Conservation (phyloP, 371 early-diverging fungal species). For the Mucor lusitanicus region DNA sequence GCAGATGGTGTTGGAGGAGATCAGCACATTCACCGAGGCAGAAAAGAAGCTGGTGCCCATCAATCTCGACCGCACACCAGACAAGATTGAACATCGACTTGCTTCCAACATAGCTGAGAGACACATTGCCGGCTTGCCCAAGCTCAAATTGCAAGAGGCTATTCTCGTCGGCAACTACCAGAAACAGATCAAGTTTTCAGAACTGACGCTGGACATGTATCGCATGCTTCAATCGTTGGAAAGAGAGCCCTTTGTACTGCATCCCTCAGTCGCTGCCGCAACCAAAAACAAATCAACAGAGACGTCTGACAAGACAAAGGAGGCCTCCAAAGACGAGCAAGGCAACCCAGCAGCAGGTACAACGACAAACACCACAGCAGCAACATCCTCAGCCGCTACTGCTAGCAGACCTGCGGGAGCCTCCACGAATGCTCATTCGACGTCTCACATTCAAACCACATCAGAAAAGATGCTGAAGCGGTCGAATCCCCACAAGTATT, state of each 20-base stretch:
- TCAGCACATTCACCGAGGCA: conserved; percentile 88
- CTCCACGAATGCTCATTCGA: background rate
- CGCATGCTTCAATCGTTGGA: conserved; percentile 90
- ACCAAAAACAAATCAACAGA: conserved; percentile 1
- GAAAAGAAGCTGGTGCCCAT: conserved; percentile 84
- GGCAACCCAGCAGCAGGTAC: background rate
- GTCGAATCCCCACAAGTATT: conserved; percentile 91
- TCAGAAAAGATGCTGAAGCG: conserved; percentile 34
- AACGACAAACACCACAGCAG: background rate
- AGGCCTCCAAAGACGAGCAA: background rate
- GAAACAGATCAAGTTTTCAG: conserved; percentile 94
- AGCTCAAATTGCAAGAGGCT: conserved; percentile 83
- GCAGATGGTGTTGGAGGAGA: conserved; percentile 90
- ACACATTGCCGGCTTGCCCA: conserved; percentile 28
- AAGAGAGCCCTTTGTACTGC: conserved; percentile 22
- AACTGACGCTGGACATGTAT: conserved; percentile 95
- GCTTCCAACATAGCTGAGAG: conserved; percentile 58
- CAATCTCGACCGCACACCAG: conserved; percentile 57
- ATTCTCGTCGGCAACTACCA: conserved; percentile 91
- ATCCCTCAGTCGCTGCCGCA: conserved; percentile 8
- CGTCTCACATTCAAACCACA: background rate
- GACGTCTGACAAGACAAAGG: conserved; percentile 10
- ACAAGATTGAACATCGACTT: conserved; percentile 67
- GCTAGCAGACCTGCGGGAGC: background rate
- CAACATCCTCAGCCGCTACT: background rate